phyloP scores from a whole-genome alignment of 768 basidiomycete species.

The Hericium erinaceus region DNA sequence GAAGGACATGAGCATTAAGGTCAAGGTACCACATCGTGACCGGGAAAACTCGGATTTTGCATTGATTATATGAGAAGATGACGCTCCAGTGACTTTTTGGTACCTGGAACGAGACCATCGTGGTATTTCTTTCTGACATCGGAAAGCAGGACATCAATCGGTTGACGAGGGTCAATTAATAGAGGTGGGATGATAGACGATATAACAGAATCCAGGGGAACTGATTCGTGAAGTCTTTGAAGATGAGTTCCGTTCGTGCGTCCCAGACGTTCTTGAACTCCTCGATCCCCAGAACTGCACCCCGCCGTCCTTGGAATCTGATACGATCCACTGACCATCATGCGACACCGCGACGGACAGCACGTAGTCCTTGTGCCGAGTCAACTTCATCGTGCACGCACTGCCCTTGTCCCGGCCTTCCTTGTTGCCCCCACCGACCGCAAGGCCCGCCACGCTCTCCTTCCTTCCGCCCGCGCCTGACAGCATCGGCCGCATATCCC shows the following conservation, averaged over 20 bases:
- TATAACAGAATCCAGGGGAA: too few species aligned
- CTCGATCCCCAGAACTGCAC: constrained; percentile 97
- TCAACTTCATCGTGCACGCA: constrained; percentile 73
- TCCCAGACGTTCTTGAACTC: too few species aligned
- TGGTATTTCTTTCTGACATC: too few species aligned
- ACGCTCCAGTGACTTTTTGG: neutral
- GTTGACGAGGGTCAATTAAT: too few species aligned
- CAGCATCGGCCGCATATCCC: constrained; percentile 39
- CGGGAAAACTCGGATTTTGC: too few species aligned
- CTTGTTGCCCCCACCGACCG: constrained; percentile 18
- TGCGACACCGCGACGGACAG: constrained; percentile 77
- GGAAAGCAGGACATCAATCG: too few species aligned
- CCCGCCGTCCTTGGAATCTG: constrained; percentile 90
- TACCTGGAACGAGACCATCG: too few species aligned
- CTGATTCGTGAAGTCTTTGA: too few species aligned
- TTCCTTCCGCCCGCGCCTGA: constrained; percentile 24
- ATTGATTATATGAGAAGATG: too few species aligned
- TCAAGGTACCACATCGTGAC: too few species aligned
- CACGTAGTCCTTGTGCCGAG: constrained; percentile 83
- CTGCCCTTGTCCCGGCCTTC: constrained; percentile 41
- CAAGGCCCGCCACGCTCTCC: constrained; percentile 8
- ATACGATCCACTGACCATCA: constrained; percentile 92
- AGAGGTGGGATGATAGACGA: too few species aligned
- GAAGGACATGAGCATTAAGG: too few species aligned
- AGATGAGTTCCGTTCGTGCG: constrained; percentile 57